A percentile compares a stretch with the other conserved stretches of the same genome.
These are phyloP conservation scores for Parasarocladium wereldwijsianum DNA, from an alignment of 2,329 filamentous ascomycete genomes.

Conservation along the genomic window DNA sequence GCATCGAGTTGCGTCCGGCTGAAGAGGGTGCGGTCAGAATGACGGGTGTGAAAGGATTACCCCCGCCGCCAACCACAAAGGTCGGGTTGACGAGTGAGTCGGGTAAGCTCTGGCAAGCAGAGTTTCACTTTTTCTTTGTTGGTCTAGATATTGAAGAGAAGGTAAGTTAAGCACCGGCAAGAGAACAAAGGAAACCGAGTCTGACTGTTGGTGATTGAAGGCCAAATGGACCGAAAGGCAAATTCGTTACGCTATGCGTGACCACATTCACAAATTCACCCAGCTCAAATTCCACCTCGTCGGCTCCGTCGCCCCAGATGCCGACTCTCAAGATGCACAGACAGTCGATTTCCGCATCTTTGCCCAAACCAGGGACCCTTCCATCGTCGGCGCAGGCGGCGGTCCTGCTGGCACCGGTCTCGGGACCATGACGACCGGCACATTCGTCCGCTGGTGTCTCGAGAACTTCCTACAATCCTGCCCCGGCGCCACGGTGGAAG, in stretches of 20 bases:
- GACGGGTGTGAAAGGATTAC: slow-evolving; percentile 11
- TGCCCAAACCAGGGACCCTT: slow-evolving; percentile 26
- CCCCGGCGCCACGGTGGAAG: slow-evolving; percentile 24
- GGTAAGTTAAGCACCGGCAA: slow-evolving; percentile 8
- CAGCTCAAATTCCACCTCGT: slow-evolving; percentile 17
- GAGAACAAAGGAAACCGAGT: neutral
- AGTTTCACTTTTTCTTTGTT: slow-evolving; percentile 25
- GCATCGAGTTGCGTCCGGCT: slow-evolving; percentile 28
- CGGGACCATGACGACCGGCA: slow-evolving; percentile 18
- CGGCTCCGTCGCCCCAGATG: slow-evolving; percentile 22
- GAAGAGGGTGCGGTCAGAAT: slow-evolving; percentile 17
- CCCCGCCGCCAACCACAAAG: slow-evolving; percentile 8
- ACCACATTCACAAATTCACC: slow-evolving; percentile 21
- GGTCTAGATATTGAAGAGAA: slow-evolving; percentile 26
- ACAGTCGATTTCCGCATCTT: slow-evolving; percentile 31
- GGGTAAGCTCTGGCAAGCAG: slow-evolving; percentile 21
- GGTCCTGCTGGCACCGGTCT: slow-evolving; percentile 19
- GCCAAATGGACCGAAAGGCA: slow-evolving; percentile 4
- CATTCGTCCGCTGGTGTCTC: slow-evolving; percentile 9
- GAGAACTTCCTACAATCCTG: slow-evolving; percentile 21
- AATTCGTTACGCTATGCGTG: slow-evolving; percentile 17
- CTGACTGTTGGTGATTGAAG: neutral
- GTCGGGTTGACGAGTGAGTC: slow-evolving; percentile 26
- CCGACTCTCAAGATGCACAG: slow-evolving; percentile 24
- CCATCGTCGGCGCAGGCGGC: slow-evolving; percentile 13